Evolutionary conservation across 1,284 basidiomycete species (phyloP).

Genomic region (Austropuccinia psidii): DNA sequence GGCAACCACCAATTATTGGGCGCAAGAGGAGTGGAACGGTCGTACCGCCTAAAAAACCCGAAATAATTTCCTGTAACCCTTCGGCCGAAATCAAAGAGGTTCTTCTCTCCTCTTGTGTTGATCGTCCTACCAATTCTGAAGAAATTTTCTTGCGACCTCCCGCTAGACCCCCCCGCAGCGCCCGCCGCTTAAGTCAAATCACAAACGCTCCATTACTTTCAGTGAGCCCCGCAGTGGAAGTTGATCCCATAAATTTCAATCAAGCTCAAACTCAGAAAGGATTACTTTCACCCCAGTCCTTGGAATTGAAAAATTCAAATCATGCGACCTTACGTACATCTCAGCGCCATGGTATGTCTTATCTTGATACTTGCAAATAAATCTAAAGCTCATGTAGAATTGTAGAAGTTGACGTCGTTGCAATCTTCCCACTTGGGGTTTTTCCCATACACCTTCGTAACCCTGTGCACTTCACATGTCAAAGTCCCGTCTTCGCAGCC

Average conservation of each 20-base stretch:
- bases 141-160: background rate
- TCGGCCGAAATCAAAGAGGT: no score
- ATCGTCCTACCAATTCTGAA: background rate
- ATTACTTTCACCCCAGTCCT: no score
- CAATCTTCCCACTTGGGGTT: no score
- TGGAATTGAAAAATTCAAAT: no score
- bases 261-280: background rate
- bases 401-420: no score
- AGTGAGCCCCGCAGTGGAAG: background rate
- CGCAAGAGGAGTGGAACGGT: conserved; percentile 30
- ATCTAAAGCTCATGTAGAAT: no score
- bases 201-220: background rate
- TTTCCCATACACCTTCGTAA: no score
- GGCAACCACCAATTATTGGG: background rate
- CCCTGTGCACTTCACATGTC: no score
- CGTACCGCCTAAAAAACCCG: conserved; percentile 8
- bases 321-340: no score
- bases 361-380: no score
- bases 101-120: background rate
- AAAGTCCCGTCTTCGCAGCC: no score
- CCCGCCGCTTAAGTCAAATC: conserved; percentile 4
- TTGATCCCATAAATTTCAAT: background rate
- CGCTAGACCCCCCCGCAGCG: conserved; percentile 21
- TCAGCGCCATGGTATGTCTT: no score
- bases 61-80: background rate